phyloP scores from a whole-genome alignment of 352 stramenopile genomes.

The Phytophthora pluvialis region DNA sequence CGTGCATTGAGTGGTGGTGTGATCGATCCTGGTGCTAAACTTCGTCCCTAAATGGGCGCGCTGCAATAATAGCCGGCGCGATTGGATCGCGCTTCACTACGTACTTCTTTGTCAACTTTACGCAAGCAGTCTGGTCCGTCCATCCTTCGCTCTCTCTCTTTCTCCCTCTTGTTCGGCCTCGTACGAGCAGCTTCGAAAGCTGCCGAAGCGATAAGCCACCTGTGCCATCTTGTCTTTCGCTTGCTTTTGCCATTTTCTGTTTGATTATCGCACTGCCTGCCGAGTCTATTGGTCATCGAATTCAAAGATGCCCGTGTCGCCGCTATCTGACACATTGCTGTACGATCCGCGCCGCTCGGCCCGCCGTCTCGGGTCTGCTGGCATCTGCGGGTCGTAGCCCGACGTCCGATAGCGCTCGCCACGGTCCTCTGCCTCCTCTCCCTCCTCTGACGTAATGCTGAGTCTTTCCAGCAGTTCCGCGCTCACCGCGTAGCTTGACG shows the following conservation, averaged over 20 bases:
- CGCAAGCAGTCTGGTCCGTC: neutral
- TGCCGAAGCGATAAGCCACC: neutral
- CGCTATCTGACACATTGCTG: slow-evolving; percentile 49
- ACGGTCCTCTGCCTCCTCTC: slow-evolving; percentile 29
- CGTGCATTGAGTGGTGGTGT: slow-evolving; percentile 3
- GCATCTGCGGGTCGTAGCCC: slow-evolving; percentile 23
- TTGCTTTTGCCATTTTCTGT: slow-evolving; percentile 20
- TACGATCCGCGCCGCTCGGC: slow-evolving; percentile 61
- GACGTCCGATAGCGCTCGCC: slow-evolving; percentile 37
- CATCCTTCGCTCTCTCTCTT: neutral
- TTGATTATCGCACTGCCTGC: slow-evolving; percentile 34
- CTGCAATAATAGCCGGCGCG: no score
- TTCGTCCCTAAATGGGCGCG: neutral
- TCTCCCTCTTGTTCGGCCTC: neutral
- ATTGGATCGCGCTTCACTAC: no score
- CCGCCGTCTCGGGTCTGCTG: slow-evolving; percentile 33
- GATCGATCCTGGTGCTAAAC: neutral
- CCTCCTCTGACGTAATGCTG: slow-evolving; percentile 42
- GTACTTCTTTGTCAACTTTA: no score
- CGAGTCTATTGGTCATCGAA: slow-evolving; percentile 74
- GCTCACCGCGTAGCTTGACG: slow-evolving; percentile 39
- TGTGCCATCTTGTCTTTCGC: slow-evolving; percentile 3
- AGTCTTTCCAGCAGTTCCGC: slow-evolving; percentile 45
- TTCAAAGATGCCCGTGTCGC: slow-evolving; percentile 75
- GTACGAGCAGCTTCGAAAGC: slow-evolving; percentile 1